A percentile compares a stretch with the other conserved stretches of the same genome.
Evolutionary conservation across 2,329 filamentous ascomycete species (phyloP).

Genomic region (Alternaria brassicae): DNA sequence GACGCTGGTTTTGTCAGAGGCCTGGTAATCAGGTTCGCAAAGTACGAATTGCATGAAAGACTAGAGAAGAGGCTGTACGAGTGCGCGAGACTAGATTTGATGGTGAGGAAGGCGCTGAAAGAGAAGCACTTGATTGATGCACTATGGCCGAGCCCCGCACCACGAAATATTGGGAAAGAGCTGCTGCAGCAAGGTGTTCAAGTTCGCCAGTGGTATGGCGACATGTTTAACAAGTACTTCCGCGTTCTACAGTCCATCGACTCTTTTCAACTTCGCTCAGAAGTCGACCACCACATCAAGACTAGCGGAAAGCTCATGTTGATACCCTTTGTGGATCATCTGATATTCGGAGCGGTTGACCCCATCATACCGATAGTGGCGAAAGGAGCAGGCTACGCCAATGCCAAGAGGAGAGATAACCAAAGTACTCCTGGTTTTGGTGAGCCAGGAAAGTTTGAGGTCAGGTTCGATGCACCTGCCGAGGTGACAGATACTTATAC

Average conservation of each 20-base stretch:
- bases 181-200: constrained; percentile 43
- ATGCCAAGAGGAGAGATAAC: constrained; percentile 29
- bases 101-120: constrained; percentile 48
- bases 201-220: constrained; percentile 46
- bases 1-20: constrained; percentile 43
- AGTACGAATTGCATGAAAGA: constrained; percentile 46
- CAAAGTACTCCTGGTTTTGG: constrained; percentile 30
- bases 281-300: constrained; percentile 43
- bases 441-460: constrained; percentile 42
- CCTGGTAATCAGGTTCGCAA: constrained; percentile 43
- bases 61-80: constrained; percentile 49
- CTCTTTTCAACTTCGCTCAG: constrained; percentile 40
- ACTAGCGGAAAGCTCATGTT: constrained; percentile 44
- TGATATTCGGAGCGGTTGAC: constrained; percentile 42
- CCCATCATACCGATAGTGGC: constrained; percentile 46
- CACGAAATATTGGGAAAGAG: constrained; percentile 35
- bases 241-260: constrained; percentile 39
- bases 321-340: constrained; percentile 45
- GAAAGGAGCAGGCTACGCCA: constrained; percentile 41
- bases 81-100: constrained; percentile 41
- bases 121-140: constrained; percentile 49
- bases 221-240: constrained; percentile 51
- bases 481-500: constrained; percentile 41
- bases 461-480: constrained; percentile 43
- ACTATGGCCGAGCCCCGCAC: constrained; percentile 45